Percentiles rank a stretch among this genome's conserved stretches.
Evolutionary conservation across 225 moss, liverwort and hornwort genomes (phyloP).

Genomic region (Marchantia paleacea): DNA sequence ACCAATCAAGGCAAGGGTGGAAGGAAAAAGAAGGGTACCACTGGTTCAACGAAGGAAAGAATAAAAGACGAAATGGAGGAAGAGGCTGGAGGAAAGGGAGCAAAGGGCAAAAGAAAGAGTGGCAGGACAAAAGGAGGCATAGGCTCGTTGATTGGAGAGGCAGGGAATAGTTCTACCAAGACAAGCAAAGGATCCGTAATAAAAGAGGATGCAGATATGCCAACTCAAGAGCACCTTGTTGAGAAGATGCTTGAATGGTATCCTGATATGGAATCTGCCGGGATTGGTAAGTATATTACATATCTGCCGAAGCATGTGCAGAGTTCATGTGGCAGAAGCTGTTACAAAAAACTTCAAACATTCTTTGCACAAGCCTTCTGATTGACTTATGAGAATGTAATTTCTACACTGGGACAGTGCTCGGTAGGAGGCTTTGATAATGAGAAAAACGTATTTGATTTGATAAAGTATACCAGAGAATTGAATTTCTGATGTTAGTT

Average conservation of each 20-base stretch:
- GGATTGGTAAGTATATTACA: conserved; percentile 52
- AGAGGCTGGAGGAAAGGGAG: conserved; percentile 57
- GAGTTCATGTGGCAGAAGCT: background rate
- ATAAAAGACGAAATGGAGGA: conserved; percentile 44
- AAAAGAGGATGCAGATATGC: conserved; percentile 60
- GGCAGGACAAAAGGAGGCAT: conserved; percentile 64
- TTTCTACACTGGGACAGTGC: too few relatives aligned
- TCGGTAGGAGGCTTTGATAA: too few relatives aligned
- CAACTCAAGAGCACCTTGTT: conserved; percentile 54
- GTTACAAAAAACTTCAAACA: too few relatives aligned
- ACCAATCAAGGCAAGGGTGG: conserved; percentile 50
- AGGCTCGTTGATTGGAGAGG: conserved; percentile 46
- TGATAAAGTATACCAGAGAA: too few relatives aligned
- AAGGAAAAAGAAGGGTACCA: conserved; percentile 66
- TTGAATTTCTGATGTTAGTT: too few relatives aligned
- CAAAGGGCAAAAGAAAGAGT: conserved; percentile 41
- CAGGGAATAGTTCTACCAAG: conserved; percentile 44
- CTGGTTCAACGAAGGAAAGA: conserved; percentile 40
- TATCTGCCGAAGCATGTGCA: background rate
- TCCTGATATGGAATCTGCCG: conserved; percentile 85
- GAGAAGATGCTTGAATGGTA: conserved; percentile 83
- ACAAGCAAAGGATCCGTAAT: conserved; percentile 38
- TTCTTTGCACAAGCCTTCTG: too few relatives aligned
- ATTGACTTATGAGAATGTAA: too few relatives aligned
- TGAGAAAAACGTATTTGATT: too few relatives aligned